A percentile compares a stretch with the other conserved stretches of the same genome.
phyloP scores from a whole-genome alignment of 768 basidiomycete species.

The Fomitopsis pulvina region DNA sequence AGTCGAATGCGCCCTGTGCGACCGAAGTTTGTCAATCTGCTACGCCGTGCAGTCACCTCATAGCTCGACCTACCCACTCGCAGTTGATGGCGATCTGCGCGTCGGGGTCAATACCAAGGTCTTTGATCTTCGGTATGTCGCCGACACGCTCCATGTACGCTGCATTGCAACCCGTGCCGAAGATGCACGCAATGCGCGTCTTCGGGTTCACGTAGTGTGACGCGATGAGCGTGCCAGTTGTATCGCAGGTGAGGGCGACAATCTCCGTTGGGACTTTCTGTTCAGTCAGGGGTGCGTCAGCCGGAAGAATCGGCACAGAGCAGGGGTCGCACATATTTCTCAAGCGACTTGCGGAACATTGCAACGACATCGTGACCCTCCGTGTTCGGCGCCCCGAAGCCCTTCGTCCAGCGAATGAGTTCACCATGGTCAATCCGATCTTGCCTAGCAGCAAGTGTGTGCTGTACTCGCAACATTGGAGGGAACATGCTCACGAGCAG shows the following conservation, averaged over 20 bases:
- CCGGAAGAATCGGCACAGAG: neutral
- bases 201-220: conserved; percentile 90
- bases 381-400: conserved; percentile 86
- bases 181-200: conserved; percentile 93
- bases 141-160: conserved; percentile 93
- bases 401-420: conserved; percentile 99
- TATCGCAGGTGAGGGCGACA: conserved; percentile 93
- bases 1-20: conserved; percentile 90
- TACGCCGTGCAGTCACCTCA: neutral
- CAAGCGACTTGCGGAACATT: conserved; percentile 84
- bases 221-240: conserved; percentile 95
- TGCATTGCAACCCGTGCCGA: conserved; percentile 97
- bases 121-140: conserved; percentile 79
- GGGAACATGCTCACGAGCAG: conserved; percentile 57
- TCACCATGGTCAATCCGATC: conserved; percentile 88
- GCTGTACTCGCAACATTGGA: neutral
- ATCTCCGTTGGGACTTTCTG: conserved; percentile 81
- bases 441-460: conserved; percentile 51
- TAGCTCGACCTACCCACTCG: conserved; percentile 65
- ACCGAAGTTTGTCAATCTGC: neutral
- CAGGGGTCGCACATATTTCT: conserved; percentile 52
- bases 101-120: conserved; percentile 58
- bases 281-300: neutral
- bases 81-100: conserved; percentile 93
- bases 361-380: conserved; percentile 90